phyloP scores from a whole-genome alignment of 306 rosid species.

The Dryas octopetala region DNA sequence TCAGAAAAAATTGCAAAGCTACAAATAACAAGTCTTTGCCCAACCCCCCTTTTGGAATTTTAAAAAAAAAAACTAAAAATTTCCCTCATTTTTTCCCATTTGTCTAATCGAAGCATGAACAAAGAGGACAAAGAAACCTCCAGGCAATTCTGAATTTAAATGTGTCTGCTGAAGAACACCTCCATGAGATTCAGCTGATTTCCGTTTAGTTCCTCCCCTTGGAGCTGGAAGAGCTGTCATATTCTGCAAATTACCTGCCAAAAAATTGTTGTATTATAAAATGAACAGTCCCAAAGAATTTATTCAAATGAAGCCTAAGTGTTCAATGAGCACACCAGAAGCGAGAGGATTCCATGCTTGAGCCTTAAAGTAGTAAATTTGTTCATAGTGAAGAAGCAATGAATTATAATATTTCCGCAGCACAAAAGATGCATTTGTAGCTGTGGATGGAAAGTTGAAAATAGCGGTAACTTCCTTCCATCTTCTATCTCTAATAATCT shows the following conservation, averaged over 20 bases:
- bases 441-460: conserved; percentile 93
- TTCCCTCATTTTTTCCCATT: too few species aligned
- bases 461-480: conserved; percentile 91
- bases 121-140: conserved; percentile 46
- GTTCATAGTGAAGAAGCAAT: conserved; percentile 80
- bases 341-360: conserved; percentile 40
- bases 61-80: too few species aligned
- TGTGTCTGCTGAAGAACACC: conserved; percentile 37
- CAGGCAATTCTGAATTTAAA: conserved; percentile 36
- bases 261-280: conserved; percentile 24
- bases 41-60: too few species aligned
- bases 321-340: conserved; percentile 41
- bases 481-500: conserved; percentile 72
- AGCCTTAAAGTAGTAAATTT: conserved; percentile 67
- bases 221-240: conserved; percentile 33
- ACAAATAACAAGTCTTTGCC: neutral
- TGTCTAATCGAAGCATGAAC: neutral
- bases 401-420: conserved; percentile 78
- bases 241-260: conserved; percentile 47
- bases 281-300: conserved; percentile 5
- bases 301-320: conserved; percentile 14
- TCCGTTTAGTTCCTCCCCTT: conserved; percentile 33
- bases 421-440: conserved; percentile 92
- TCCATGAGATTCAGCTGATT: conserved; percentile 37
- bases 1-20: neutral